phyloP scores from a whole-genome alignment of 139 green algal species.

The Chlamydomonas applanata region DNA sequence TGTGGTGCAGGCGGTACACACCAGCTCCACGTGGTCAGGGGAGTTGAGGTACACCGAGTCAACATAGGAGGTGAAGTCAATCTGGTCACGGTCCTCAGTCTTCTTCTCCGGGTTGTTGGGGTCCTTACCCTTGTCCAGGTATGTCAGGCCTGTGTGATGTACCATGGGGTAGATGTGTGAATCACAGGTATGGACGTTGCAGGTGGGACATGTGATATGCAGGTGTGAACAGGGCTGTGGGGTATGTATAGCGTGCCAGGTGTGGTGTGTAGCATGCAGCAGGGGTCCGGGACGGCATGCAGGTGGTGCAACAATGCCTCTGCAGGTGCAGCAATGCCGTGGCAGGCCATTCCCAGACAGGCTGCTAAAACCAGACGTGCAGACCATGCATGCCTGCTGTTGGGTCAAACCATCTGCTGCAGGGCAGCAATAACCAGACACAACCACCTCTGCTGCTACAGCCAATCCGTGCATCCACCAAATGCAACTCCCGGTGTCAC shows the following conservation, averaged over 20 bases:
- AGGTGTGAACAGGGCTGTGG: not conserved
- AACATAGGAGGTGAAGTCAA: slow-evolving; percentile 62
- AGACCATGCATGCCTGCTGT: no score
- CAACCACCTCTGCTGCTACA: no score
- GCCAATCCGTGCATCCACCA: no score
- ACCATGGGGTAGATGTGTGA: not conserved
- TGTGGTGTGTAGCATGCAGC: not conserved
- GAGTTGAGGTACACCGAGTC: slow-evolving; percentile 89
- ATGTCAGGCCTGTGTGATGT: slow-evolving; percentile 71
- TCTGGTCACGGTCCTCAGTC: slow-evolving; percentile 58
- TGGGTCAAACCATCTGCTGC: no score
- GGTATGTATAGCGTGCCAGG: not conserved
- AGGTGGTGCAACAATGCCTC: no score
- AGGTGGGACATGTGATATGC: not conserved
- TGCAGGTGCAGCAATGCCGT: no score
- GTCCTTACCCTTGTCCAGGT: slow-evolving; percentile 87
- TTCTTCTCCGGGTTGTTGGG: slow-evolving; percentile 69
- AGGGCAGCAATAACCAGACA: no score
- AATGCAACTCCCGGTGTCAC: no score
- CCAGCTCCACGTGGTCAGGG: slow-evolving; percentile 74
- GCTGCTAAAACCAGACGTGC: no score
- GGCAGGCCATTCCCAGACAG: no score
- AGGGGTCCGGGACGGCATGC: not conserved
- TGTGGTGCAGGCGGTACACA: no score
- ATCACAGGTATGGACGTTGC: not conserved